Conservation (phyloP, 2,329 filamentous ascomycete species). For the Neofusicoccum sp. region DNA sequence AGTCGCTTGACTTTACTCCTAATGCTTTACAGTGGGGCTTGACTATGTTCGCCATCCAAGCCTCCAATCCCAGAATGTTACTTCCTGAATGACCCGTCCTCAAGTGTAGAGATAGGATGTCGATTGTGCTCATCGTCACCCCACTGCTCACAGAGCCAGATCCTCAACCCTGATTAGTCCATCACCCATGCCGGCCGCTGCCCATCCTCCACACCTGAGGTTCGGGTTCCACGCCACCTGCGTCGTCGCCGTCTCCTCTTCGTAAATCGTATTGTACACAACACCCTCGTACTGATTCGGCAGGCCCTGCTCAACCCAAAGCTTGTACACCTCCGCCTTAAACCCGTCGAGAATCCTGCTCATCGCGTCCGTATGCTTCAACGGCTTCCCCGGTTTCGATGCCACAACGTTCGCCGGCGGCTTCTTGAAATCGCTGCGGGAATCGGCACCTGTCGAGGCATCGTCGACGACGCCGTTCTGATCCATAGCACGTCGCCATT, state of each 20-base stretch:
- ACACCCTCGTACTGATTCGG: constrained; percentile 31
- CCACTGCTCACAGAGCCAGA: constrained; percentile 30
- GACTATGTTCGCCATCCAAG: background rate
- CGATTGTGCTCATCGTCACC: background rate
- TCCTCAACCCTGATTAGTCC: constrained; percentile 55
- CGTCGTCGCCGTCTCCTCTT: constrained; percentile 48
- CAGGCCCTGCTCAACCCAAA: constrained; percentile 27
- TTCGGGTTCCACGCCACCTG: constrained; percentile 57
- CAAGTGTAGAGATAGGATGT: too few relatives aligned
- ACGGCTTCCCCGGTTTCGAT: background rate
- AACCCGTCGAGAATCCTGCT: constrained; percentile 47
- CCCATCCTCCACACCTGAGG: constrained; percentile 52
- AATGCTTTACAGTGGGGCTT: too few relatives aligned
- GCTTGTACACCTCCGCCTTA: constrained; percentile 33
- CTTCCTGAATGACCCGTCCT: background rate
- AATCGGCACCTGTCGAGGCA: background rate
- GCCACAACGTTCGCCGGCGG: background rate
- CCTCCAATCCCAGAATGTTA: background rate
- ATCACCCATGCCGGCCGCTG: constrained; percentile 52
- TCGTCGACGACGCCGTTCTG: constrained; percentile 8
- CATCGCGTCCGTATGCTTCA: constrained; percentile 28
- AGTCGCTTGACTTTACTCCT: too few relatives aligned
- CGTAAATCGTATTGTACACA: constrained; percentile 46
- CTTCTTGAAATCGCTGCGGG: constrained; percentile 8
- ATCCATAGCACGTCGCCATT: constrained; percentile 48